Evolutionary conservation across 257 asterid genomes (phyloP), one percentile per base, ranked within the genome.

Genomic region (Scutellaria baicalensis): DNA sequence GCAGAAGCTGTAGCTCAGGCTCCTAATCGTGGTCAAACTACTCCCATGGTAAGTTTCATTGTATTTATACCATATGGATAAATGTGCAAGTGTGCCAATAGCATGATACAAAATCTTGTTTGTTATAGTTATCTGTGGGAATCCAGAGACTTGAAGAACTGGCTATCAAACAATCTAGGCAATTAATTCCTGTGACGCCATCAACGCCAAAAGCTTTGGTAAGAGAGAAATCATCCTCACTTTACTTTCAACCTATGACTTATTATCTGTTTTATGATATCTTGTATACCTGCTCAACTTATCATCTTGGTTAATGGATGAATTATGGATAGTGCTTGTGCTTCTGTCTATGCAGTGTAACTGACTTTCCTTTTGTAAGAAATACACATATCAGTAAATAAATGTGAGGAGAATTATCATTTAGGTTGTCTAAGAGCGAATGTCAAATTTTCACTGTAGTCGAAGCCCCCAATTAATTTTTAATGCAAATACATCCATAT

Each of bases 1-100:
- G 95, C 95, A 40, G 93, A 88, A 78, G 85, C 96, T 73, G 84
- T 90, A 58, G 88, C 89, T 75, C 95, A 85, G 76, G 84, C 87
- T 66, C 82, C 87, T 45, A 72, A 62, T 60, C 93, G 84, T 78
- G 78, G 77, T 77, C 92, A 78, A 54, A 70, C 73, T 62, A 51
- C 78, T 68, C 75, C 90, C 11, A 86, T 73, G 93, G 98, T 93
- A 62, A 63, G 75, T 70, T 55, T 72, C 3, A n/a, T 51, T 57
- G 39, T 72, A 48, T 23, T 52, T 55, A 42, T 52, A 5, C 60
- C 44, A 14, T 50, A 20, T 17, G 2, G 48, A 43, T 68, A 27
- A 27, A 43, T 50, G 6, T 55, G 51, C 67, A 66, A 13, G 64
- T 35, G 64, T 72, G 66, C 70, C 73, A 49, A 69, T 61, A 49